Conservation (phyloP, 2,329 filamentous ascomycete genomes). For the Sporothrix variecibatus region DNA sequence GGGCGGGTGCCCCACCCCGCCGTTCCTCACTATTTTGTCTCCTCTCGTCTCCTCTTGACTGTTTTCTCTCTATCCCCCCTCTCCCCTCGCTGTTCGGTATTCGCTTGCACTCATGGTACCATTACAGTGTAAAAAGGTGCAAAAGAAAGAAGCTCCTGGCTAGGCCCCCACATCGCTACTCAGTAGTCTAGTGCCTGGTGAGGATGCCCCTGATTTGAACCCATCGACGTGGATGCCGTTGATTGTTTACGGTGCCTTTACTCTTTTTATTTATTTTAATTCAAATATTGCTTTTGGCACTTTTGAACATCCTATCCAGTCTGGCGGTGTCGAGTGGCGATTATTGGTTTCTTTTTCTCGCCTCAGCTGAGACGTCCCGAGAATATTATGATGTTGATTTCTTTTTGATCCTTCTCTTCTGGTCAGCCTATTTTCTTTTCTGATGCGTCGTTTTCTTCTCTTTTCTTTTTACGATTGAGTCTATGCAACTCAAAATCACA, state of each 20-base stretch:
- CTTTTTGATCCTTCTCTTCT: conserved; percentile 1
- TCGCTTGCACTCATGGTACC: background rate
- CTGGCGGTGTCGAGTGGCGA: conserved; percentile 22
- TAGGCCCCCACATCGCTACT: background rate
- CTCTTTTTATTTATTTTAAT: background rate
- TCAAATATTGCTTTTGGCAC: background rate
- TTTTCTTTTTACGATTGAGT: background rate
- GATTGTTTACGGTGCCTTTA: background rate
- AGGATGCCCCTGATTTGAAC: background rate
- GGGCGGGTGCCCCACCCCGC: background rate
- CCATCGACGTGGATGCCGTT: background rate
- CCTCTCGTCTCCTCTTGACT: background rate
- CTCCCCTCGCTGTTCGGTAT: background rate
- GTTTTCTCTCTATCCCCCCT: background rate
- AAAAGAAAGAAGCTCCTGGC: background rate
- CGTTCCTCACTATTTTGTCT: background rate
- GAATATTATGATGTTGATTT: background rate
- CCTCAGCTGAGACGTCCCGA: background rate
- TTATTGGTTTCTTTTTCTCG: background rate
- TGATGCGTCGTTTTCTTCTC: background rate
- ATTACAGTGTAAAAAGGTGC: conserved; percentile 1
- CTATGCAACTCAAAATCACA: background rate
- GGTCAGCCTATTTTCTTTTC: background rate
- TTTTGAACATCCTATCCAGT: background rate
- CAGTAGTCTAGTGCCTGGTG: background rate